These are phyloP conservation scores for Glebionis coronaria DNA, from an alignment of 129 eudicot genomes.

Conservation along the genomic window DNA sequence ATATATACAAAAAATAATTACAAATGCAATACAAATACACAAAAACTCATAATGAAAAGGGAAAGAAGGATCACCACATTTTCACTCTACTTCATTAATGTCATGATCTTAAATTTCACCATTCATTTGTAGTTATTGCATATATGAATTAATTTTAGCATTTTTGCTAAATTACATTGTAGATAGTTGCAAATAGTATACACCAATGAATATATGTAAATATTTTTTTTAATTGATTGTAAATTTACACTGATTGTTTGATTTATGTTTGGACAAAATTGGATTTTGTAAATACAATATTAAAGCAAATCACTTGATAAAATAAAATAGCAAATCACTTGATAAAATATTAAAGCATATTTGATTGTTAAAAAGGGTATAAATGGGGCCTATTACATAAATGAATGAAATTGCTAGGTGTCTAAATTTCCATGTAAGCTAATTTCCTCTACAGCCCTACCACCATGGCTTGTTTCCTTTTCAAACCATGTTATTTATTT, in stretches of 20 bases:
- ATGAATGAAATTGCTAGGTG: slow-evolving; percentile 30
- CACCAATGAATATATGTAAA: neutral
- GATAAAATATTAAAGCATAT: slow-evolving; percentile 1
- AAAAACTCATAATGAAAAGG: neutral
- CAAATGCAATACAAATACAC: neutral
- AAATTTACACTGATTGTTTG: neutral
- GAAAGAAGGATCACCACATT: neutral
- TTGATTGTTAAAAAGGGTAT: slow-evolving; percentile 20
- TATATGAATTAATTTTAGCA: neutral
- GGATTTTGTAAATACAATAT: neutral
- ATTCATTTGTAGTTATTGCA: slow-evolving; percentile 17
- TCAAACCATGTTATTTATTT: slow-evolving; percentile 19
- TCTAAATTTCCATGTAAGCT: slow-evolving; percentile 25
- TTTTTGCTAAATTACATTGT: neutral
- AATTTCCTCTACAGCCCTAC: slow-evolving; percentile 27
- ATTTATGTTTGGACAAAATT: neutral
- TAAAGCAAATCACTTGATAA: neutral
- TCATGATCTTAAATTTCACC: slow-evolving; percentile 24
- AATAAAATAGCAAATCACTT: neutral
- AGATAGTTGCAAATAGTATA: neutral
- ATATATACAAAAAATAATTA: neutral
- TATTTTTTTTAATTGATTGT: no score
- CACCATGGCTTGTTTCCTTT: slow-evolving; percentile 32
- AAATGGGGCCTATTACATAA: slow-evolving; percentile 28
- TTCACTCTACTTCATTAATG: slow-evolving; percentile 7